phyloP scores from a whole-genome alignment of 1,284 basidiomycete species.

The Sporisorium scitamineum region DNA sequence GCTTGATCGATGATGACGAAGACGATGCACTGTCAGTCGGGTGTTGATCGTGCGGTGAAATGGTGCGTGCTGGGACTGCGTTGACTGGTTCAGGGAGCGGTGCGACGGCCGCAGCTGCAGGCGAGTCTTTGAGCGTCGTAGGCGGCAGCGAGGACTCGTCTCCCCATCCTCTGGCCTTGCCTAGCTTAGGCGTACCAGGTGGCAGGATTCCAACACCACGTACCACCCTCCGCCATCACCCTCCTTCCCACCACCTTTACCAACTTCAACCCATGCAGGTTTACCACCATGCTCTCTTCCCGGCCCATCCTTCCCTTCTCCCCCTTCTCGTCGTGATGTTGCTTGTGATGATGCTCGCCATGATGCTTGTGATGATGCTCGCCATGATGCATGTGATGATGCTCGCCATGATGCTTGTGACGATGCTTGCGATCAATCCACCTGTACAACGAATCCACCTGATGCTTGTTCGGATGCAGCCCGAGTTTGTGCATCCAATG shows the following conservation, averaged over 20 bases:
- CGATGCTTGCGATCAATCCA: not conserved
- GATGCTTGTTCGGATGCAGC: slow-evolving; percentile 7
- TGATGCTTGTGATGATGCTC: not conserved
- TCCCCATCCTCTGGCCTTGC: slow-evolving; percentile 2
- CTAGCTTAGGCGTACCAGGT: slow-evolving; percentile 4
- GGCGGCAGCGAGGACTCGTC: not conserved
- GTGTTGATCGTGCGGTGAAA: not conserved
- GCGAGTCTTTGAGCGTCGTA: not conserved
- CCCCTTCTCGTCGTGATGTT: not conserved
- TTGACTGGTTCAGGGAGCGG: slow-evolving; percentile 15
- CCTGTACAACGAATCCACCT: slow-evolving; percentile 6
- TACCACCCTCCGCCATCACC: not conserved
- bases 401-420: not conserved
- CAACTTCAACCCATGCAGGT: slow-evolving; percentile 5
- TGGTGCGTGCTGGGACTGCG: not conserved
- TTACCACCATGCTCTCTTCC: not conserved
- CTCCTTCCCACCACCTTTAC: not conserved
- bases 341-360: not conserved
- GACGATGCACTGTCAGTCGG: not conserved
- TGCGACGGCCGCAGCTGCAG: slow-evolving; percentile 13
- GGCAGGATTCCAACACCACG: slow-evolving; percentile 8
- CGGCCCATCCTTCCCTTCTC: not conserved
- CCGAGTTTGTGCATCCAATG: slow-evolving; percentile 23
- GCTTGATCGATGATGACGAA: not conserved
- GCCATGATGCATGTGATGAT: not conserved